Evolutionary conservation across 768 basidiomycete species (phyloP).

Genomic region (Boletus subcaerulescens): DNA sequence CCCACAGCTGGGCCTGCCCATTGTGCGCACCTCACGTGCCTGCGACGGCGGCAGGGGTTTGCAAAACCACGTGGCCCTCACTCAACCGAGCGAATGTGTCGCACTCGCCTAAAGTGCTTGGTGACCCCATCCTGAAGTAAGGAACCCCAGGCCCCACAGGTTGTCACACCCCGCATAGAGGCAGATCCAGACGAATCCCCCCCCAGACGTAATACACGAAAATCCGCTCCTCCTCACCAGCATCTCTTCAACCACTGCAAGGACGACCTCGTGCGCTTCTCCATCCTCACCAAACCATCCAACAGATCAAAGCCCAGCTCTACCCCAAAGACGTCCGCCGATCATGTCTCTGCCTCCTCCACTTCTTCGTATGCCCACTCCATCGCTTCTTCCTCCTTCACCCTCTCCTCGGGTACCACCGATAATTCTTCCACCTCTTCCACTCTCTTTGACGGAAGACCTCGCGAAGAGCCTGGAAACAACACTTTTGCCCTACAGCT

Average conservation of each 20-base stretch:
- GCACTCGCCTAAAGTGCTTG: too few species aligned
- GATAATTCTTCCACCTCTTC: constrained; percentile 73
- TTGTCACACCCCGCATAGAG: constrained; percentile 17
- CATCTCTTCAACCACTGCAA: constrained; percentile 87
- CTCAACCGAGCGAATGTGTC: too few species aligned
- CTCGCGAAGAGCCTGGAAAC: constrained; percentile 52
- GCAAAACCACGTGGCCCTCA: too few species aligned
- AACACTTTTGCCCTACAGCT: constrained; percentile 73
- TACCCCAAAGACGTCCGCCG: constrained; percentile 60
- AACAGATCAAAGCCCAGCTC: constrained; percentile 42
- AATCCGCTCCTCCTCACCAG: constrained; percentile 34
- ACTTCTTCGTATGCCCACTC: constrained; percentile 74
- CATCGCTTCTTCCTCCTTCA: constrained; percentile 64
- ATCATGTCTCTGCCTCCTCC: constrained; percentile 72
- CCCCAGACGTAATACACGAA: constrained; percentile 59
- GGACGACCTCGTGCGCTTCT: constrained; percentile 88
- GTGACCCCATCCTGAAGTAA: too few species aligned
- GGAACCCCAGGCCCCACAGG: too few species aligned
- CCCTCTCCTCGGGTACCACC: constrained; percentile 70
- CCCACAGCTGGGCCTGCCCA: too few species aligned
- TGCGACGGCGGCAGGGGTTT: too few species aligned
- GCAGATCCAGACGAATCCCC: constrained; percentile 65
- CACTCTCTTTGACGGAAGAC: constrained; percentile 59
- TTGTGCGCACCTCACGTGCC: too few species aligned
- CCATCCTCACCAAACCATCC: constrained; percentile 54